Percentiles rank a stretch among this genome's conserved stretches.
These are phyloP conservation scores for Seiridium unicorne DNA, from an alignment of 2,329 filamentous ascomycete genomes.

Conservation along the genomic window DNA sequence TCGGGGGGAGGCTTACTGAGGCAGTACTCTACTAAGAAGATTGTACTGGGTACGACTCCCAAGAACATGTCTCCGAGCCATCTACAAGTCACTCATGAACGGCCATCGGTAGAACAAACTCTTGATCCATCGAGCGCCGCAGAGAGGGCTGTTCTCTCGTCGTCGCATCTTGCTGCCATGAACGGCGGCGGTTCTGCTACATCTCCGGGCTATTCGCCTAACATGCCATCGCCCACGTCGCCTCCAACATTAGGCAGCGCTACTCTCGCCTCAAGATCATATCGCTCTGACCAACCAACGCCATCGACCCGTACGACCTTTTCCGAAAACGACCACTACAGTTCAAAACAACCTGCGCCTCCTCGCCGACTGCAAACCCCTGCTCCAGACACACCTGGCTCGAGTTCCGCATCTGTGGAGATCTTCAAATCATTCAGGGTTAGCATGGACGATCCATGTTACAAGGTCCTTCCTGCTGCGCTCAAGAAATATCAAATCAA, in stretches of 20 bases:
- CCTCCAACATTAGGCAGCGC: constrained; percentile 54
- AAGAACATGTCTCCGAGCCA: constrained; percentile 76
- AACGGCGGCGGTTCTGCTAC: constrained; percentile 58
- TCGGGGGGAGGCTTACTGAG: constrained; percentile 60
- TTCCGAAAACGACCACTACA: constrained; percentile 46
- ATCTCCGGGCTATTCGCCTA: constrained; percentile 62
- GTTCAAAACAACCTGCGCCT: constrained; percentile 35
- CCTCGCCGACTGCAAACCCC: constrained; percentile 62
- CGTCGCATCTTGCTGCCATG: constrained; percentile 68
- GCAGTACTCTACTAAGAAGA: constrained; percentile 74
- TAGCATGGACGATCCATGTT: constrained; percentile 95
- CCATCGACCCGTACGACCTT: constrained; percentile 56
- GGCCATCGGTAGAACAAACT: constrained; percentile 60
- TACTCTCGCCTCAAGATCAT: constrained; percentile 60
- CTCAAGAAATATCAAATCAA: constrained; percentile 99
- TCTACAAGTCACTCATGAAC: constrained; percentile 66
- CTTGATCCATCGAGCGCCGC: constrained; percentile 69
- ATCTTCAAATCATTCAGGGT: constrained; percentile 99
- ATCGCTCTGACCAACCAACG: constrained; percentile 55
- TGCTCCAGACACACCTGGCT: constrained; percentile 58
- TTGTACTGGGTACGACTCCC: constrained; percentile 68
- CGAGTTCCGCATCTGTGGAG: constrained; percentile 68
- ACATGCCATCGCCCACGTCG: constrained; percentile 68
- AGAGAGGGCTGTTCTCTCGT: constrained; percentile 63
- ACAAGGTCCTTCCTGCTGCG: constrained; percentile 93